Conservation (phyloP, 2,329 filamentous ascomycete species). For the Epicoccum sorghinum region DNA sequence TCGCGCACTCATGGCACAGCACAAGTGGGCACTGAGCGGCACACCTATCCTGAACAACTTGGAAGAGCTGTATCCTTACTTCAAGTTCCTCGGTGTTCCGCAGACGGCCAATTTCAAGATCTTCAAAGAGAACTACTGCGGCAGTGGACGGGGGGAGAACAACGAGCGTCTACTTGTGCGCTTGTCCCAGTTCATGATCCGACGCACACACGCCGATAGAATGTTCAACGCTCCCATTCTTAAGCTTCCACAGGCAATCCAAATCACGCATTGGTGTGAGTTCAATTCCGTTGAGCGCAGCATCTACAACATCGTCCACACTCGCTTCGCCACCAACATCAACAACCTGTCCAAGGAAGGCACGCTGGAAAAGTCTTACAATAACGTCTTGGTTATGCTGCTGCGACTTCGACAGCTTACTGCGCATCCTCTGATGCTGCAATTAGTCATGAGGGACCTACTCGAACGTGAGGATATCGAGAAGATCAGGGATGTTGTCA, state of each 20-base stretch:
- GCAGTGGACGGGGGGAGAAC: constrained; percentile 35
- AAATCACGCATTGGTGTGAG: constrained; percentile 51
- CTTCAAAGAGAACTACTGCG: constrained; percentile 54
- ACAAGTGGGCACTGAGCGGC: constrained; percentile 53
- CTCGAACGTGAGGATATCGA: constrained; percentile 55
- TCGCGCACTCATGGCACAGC: constrained; percentile 46
- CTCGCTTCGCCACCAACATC: constrained; percentile 52
- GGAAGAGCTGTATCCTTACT: constrained; percentile 47
- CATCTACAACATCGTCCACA: constrained; percentile 60
- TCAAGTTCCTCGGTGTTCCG: constrained; percentile 53
- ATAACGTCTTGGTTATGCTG: constrained; percentile 47
- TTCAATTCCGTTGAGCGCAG: constrained; percentile 60
- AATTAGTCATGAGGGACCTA: constrained; percentile 53
- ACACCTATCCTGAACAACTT: constrained; percentile 50
- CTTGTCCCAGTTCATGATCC: constrained; percentile 57
- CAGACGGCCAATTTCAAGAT: constrained; percentile 49
- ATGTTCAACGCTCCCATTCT: constrained; percentile 62
- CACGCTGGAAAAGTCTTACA: constrained; percentile 5
- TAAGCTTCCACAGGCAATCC: constrained; percentile 57
- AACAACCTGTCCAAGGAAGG: constrained; percentile 38
- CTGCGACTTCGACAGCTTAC: constrained; percentile 59
- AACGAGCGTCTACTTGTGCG: constrained; percentile 46
- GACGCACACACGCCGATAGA: constrained; percentile 60
- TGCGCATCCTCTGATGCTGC: constrained; percentile 56
- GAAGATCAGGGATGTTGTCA: constrained; percentile 46